These are phyloP conservation scores for Pinus tabuliformis DNA, from an alignment of 75 land plant species.

Conservation along the genomic window DNA sequence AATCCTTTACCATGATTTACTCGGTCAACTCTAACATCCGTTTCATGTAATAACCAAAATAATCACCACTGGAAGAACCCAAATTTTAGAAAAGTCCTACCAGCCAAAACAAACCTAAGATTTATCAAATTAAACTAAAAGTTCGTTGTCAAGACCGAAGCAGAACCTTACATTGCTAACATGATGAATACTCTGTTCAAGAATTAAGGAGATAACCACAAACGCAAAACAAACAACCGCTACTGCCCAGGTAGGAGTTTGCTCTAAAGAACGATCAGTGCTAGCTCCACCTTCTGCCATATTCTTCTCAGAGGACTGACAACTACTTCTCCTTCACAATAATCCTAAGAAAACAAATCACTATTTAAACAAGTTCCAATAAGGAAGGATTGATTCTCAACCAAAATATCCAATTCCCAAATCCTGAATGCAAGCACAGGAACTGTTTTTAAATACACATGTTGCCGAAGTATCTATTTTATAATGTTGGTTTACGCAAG, in stretches of 20 bases:
- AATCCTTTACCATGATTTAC: background rate
- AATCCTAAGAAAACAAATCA: background rate
- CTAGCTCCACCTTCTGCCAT: slow-evolving; percentile 22
- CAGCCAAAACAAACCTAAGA: background rate
- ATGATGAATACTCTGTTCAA: slow-evolving; percentile 50
- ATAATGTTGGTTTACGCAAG: no score
- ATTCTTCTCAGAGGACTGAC: background rate
- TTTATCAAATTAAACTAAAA: background rate
- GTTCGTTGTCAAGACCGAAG: background rate
- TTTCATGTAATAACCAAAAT: background rate
- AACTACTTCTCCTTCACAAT: background rate
- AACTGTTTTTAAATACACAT: background rate
- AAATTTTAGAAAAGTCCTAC: background rate
- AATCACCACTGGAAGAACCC: background rate
- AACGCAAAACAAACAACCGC: slow-evolving; percentile 62
- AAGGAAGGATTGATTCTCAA: background rate
- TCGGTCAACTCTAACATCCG: background rate
- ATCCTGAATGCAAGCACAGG: background rate
- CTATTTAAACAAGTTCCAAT: background rate
- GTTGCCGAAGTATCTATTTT: no score
- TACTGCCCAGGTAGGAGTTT: slow-evolving; percentile 79
- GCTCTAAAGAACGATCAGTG: slow-evolving; percentile 30
- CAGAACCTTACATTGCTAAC: slow-evolving; percentile 37
- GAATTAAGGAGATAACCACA: slow-evolving; percentile 43
- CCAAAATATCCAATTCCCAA: background rate